phyloP scores from a whole-genome alignment of 2,329 filamentous ascomycete species.

The Ophiostoma australiae region DNA sequence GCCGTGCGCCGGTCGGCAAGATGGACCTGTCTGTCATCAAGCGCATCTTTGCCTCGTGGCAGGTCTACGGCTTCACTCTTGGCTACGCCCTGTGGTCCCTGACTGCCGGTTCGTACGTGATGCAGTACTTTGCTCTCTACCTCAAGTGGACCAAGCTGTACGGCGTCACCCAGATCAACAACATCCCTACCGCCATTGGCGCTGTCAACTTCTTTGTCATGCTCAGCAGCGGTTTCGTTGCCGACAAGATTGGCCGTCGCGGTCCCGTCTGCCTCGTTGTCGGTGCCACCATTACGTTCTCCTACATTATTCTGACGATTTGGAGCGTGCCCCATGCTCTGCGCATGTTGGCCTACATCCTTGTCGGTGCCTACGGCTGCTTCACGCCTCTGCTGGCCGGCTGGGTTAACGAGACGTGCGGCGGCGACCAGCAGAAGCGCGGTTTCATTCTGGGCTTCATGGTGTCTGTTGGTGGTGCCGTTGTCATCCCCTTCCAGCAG shows the following conservation, averaged over 20 bases:
- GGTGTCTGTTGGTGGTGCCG: conserved; percentile 37
- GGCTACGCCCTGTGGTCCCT: conserved; percentile 40
- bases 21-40: conserved; percentile 37
- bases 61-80: conserved; percentile 41
- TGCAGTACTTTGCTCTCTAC: conserved; percentile 41
- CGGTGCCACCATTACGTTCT: conserved; percentile 35
- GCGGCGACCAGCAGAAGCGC: conserved; percentile 41
- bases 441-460: conserved; percentile 40
- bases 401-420: conserved; percentile 40
- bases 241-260: conserved; percentile 36
- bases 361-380: conserved; percentile 40
- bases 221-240: conserved; percentile 31
- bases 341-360: conserved; percentile 39
- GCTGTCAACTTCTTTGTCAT: conserved; percentile 43
- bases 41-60: conserved; percentile 41
- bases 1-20: conserved; percentile 37
- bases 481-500: conserved; percentile 40
- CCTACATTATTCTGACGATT: conserved; percentile 37
- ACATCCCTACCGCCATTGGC: conserved; percentile 42
- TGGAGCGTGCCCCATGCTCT: conserved; percentile 39
- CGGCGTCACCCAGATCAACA: conserved; percentile 41
- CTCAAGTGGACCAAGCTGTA: conserved; percentile 37
- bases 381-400: conserved; percentile 41
- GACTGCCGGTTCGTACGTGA: conserved; percentile 38
- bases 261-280: conserved; percentile 37